phyloP scores from a whole-genome alignment of 1,284 basidiomycete genomes.

The Lentinus polychrous region DNA sequence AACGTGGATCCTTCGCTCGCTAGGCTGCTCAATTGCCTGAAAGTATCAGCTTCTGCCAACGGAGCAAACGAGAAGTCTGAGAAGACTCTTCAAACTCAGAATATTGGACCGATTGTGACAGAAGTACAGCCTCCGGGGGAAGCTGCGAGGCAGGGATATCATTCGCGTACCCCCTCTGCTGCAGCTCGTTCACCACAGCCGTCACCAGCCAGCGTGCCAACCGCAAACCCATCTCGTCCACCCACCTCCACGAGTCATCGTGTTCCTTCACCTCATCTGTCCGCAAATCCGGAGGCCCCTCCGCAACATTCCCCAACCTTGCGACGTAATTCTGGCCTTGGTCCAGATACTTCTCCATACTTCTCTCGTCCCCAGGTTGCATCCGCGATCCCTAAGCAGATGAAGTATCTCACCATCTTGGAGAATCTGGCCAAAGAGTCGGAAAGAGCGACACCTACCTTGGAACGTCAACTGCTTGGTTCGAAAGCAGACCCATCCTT shows the following conservation, averaged over 20 bases:
- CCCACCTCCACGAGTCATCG: not conserved
- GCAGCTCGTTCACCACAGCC: not conserved
- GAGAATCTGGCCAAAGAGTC: constrained; percentile 70
- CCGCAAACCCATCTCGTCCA: not conserved
- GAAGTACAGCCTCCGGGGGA: no score
- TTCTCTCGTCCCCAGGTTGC: constrained; percentile 41
- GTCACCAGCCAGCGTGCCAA: not conserved
- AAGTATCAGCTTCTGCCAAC: constrained; percentile 46
- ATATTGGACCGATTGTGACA: no score
- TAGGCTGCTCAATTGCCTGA: constrained; percentile 54
- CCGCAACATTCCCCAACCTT: constrained; percentile 15
- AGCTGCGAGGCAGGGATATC: not conserved
- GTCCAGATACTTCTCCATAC: constrained; percentile 61
- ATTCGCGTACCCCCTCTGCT: not conserved
- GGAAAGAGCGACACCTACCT: constrained; percentile 47
- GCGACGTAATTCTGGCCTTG: constrained; percentile 11
- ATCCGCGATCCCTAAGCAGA: constrained; percentile 49
- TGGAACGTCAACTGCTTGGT: constrained; percentile 24
- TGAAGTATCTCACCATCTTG: constrained; percentile 69
- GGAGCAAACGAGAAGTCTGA: not conserved
- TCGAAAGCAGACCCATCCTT: constrained; percentile 7
- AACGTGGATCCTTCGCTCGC: constrained; percentile 65
- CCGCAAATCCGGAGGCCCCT: not conserved
- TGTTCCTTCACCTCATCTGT: not conserved
- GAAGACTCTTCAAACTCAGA: not conserved